Percentiles rank a stretch among this genome's conserved stretches.
phyloP scores from a whole-genome alignment of 306 rosid genomes.

The Glycine latifolia region DNA sequence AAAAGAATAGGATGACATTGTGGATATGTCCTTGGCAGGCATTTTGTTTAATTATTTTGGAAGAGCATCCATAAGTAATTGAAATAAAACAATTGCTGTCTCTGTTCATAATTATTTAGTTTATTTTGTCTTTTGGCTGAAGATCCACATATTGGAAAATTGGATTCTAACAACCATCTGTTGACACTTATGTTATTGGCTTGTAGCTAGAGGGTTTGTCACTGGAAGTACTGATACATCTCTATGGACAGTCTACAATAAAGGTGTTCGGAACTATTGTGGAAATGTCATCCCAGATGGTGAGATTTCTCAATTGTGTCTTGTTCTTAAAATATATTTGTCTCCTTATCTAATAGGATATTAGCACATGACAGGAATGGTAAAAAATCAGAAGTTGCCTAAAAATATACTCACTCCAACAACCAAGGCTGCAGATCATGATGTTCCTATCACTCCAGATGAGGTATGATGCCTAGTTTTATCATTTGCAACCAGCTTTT shows the following conservation, averaged over 20 bases:
- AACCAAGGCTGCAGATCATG: constrained; percentile 94
- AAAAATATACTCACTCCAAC: constrained; percentile 91
- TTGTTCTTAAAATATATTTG: background rate
- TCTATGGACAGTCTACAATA: constrained; percentile 90
- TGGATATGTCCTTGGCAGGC: background rate
- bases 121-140: constrained; percentile 5
- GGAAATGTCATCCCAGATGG: constrained; percentile 89
- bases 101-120: constrained; percentile 5
- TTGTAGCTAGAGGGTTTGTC: constrained; percentile 88
- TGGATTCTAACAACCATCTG: background rate
- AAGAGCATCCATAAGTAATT: constrained; percentile 52
- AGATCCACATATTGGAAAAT: constrained; percentile 47
- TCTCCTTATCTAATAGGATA: constrained; percentile 37
- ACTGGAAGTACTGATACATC: constrained; percentile 99
- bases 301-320: constrained; percentile 39
- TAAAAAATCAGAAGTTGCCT: constrained; percentile 83
- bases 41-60: constrained; percentile 24
- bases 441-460: constrained; percentile 86
- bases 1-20: background rate
- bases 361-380: constrained; percentile 64
- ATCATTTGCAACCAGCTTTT: constrained; percentile 23
- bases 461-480: constrained; percentile 64
- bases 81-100: background rate
- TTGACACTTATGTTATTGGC: constrained; percentile 41
- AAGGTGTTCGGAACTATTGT: constrained; percentile 81